Evolutionary conservation across 2,329 filamentous ascomycete genomes (phyloP).

Genomic region (Hypoxylon sp.): DNA sequence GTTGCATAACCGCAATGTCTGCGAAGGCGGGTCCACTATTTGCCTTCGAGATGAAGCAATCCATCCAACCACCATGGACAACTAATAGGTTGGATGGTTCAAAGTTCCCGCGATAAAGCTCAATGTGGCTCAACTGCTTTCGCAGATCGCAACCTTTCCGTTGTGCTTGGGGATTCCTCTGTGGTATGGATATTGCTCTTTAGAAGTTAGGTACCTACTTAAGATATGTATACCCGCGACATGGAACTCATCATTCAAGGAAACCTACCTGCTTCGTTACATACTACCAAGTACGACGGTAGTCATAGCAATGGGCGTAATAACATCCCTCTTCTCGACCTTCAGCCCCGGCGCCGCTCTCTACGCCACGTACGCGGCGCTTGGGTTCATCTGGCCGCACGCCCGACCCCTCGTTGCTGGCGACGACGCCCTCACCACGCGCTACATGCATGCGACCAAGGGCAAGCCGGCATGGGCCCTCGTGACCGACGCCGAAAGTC

Average conservation of each 20-base stretch:
- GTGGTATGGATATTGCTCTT: too few species aligned
- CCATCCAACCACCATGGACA: too few species aligned
- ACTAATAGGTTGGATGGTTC: too few species aligned
- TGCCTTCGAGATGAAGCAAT: too few species aligned
- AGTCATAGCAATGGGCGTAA: slow-evolving; percentile 19
- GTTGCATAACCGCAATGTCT: too few species aligned
- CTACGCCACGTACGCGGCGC: slow-evolving; percentile 33
- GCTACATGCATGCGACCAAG: slow-evolving; percentile 45
- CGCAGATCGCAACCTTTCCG: too few species aligned
- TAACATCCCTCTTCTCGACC: slow-evolving; percentile 29
- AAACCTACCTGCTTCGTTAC: background rate
- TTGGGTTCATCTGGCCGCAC: slow-evolving; percentile 42
- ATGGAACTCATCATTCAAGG: background rate
- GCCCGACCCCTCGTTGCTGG: slow-evolving; percentile 27
- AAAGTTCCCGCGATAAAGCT: too few species aligned
- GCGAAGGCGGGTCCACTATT: too few species aligned
- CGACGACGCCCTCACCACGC: slow-evolving; percentile 26
- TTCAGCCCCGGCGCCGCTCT: slow-evolving; percentile 41
- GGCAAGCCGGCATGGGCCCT: slow-evolving; percentile 59
- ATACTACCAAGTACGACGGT: background rate
- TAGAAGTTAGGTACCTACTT: too few species aligned
- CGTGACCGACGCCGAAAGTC: slow-evolving; percentile 66
- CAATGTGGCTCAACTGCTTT: too few species aligned
- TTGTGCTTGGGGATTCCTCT: too few species aligned
- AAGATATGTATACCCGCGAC: too few species aligned